Evolutionary conservation across 2,329 filamentous ascomycete species (phyloP), one percentile per base, ranked within the genome.

Genomic region (Thelonectria blattea): DNA sequence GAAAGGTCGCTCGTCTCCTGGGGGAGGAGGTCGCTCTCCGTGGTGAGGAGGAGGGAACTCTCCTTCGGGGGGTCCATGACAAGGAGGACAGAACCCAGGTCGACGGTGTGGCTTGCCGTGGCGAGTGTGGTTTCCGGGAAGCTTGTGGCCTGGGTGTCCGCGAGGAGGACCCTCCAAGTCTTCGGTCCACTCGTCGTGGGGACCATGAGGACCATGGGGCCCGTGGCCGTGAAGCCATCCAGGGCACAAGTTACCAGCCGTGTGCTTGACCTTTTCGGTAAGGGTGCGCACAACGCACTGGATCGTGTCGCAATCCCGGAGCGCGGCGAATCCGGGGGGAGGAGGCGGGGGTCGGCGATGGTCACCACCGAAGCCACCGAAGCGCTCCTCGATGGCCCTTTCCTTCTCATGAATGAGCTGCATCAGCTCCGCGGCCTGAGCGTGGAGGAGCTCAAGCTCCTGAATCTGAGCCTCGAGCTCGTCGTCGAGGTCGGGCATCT

Each of bases 351-450:
- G 64, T n/a, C 65, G 65, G 15, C 47, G 54, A 15, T 55, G 55
- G 22, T 39, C 34, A 27, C 43, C 43, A 12, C 52, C 42, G 30
- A 55, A 55, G 43, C 61, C 60, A 55, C 76, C 72, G 56, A 77
- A 75, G 2, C 73, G 69, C 18, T 77, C 70, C 34, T 73, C 68
- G 52, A 81, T 72, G 54, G 76, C 73, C 5, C 71, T 70, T 65
- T 82, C 77, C 65, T 81, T 81, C 57, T 75, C 69, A 42, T 68
- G 68, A 62, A 84, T 80, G 14, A 78, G 72, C 51, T 75, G 71
- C 64, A 79, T 72, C 42, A 84, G 73, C 52, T 79, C 75, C 30
- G 71, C 65, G 15, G 80, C 70, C 63, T 81, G 78, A 50, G 72
- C 69, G 63, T 74, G 76, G 62, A 84, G 75, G 46, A 74, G 73